Percentiles rank a stretch among this genome's conserved stretches.
Evolutionary conservation across 2,329 filamentous ascomycete genomes (phyloP).

Genomic region (Botrytis hyacinthi): DNA sequence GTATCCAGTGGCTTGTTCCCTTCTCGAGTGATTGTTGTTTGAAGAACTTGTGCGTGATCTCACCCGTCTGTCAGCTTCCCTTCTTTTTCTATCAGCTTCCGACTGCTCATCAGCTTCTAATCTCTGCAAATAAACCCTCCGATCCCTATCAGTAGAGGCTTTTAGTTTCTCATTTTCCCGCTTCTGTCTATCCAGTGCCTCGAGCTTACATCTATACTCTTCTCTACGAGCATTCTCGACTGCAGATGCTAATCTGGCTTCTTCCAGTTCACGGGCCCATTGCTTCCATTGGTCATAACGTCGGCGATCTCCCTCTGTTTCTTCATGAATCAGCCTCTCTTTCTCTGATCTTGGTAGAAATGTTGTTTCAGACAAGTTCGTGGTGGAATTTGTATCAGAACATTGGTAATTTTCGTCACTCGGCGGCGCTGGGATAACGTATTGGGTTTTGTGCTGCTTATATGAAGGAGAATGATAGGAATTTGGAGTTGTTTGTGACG

Average conservation of each 20-base stretch:
- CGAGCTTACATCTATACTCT: not conserved
- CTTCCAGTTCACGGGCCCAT: not conserved
- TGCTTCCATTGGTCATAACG: not conserved
- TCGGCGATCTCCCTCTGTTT: not conserved
- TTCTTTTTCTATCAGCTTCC: no score
- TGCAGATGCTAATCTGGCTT: not conserved
- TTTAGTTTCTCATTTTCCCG: not conserved
- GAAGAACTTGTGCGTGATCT: not conserved
- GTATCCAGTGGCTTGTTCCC: not conserved
- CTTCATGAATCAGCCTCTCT: not conserved
- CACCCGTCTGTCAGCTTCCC: not conserved
- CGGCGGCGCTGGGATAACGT: not conserved
- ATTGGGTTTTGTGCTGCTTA: not conserved
- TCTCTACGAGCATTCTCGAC: not conserved
- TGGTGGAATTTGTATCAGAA: not conserved
- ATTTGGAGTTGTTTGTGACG: not conserved
- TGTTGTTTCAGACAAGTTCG: not conserved
- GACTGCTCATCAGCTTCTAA: not conserved
- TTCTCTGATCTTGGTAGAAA: not conserved
- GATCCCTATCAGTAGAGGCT: fast-evolving
- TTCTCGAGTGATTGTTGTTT: not conserved
- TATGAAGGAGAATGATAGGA: not conserved
- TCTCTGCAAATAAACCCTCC: no score
- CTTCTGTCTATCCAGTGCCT: not conserved
- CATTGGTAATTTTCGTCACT: not conserved